Evolutionary conservation across 306 rosid genomes (phyloP).

Genomic region (Nissolia schottii): DNA sequence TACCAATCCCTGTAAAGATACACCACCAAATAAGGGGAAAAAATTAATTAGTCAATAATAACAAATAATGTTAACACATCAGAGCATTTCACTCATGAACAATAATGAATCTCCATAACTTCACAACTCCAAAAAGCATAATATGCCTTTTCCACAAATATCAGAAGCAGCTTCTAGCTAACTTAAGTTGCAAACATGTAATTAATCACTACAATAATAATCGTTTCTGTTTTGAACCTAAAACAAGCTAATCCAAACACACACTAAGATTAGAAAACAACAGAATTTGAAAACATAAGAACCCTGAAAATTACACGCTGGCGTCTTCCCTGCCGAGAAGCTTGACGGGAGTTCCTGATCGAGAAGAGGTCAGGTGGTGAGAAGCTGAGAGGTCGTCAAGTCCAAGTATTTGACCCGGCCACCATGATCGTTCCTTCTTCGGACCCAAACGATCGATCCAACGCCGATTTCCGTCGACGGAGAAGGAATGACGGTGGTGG

Average conservation of each 20-base stretch:
- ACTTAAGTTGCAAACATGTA: too few species aligned
- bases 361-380: conserved; percentile 44
- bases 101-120: neutral
- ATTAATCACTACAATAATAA: too few species aligned
- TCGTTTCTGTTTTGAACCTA: too few species aligned
- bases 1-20: conserved; percentile 80
- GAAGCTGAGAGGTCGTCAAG: conserved; percentile 32
- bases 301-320: conserved; percentile 27
- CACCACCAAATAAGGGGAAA: conserved; percentile 19
- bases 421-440: conserved; percentile 49
- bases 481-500: neutral
- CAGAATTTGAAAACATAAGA: neutral
- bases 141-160: neutral
- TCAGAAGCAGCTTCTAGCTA: conserved; percentile 39
- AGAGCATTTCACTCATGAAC: neutral
- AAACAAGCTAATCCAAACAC: too few species aligned
- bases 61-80: too few species aligned
- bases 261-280: too few species aligned
- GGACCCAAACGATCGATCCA: conserved; percentile 50
- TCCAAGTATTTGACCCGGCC: conserved; percentile 52
- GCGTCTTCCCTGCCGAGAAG: conserved; percentile 55
- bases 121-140: neutral
- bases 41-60: too few species aligned
- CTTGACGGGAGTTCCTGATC: conserved; percentile 52
- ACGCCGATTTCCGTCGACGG: conserved; percentile 35